Evolutionary conservation across 495 filamentous ascomycete genomes (phyloP).

Genomic region (Ascobolus immersus): DNA sequence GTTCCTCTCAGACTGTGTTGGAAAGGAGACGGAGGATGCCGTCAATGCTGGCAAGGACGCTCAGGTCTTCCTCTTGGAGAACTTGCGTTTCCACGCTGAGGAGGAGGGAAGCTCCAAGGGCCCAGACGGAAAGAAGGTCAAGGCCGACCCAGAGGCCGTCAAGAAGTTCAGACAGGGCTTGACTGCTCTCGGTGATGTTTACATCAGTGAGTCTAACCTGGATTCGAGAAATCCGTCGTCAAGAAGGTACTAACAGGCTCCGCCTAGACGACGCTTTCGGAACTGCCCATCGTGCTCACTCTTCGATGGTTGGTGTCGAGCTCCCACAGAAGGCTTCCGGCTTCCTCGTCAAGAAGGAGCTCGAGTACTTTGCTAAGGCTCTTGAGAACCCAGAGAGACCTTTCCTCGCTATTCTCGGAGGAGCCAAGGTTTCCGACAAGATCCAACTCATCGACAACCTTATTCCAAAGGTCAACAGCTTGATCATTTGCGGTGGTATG

Average conservation of each 20-base stretch:
- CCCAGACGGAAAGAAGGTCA: slow-evolving; percentile 81
- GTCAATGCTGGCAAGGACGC: slow-evolving; percentile 59
- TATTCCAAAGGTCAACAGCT: slow-evolving; percentile 81
- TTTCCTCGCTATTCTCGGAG: slow-evolving; percentile 95
- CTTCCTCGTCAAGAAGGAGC: slow-evolving; percentile 99
- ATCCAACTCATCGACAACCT: slow-evolving; percentile 98
- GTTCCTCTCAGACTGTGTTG: slow-evolving; percentile 80
- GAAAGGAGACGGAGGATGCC: slow-evolving; percentile 61
- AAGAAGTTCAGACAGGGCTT: slow-evolving; percentile 83
- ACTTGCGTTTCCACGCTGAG: slow-evolving; percentile 89
- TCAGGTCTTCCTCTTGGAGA: slow-evolving; percentile 68
- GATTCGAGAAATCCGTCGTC: neutral
- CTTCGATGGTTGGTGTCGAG: slow-evolving; percentile 93
- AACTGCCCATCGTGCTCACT: slow-evolving; percentile 92
- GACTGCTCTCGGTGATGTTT: slow-evolving; percentile 85
- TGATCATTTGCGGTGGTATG: slow-evolving; percentile 96
- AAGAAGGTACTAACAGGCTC: neutral
- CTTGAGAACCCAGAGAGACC: slow-evolving; percentile 80
- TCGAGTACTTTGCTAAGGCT: slow-evolving; percentile 96
- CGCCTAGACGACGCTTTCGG: slow-evolving; percentile 81
- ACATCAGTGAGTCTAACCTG: slow-evolving; percentile 49
- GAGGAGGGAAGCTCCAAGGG: slow-evolving; percentile 92
- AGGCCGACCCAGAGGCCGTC: slow-evolving; percentile 80
- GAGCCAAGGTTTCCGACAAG: slow-evolving; percentile 97
- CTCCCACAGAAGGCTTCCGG: slow-evolving; percentile 88